Base-by-base conservation (phyloP, 352 stramenopile species). In the Phytophthora citricola region DNA sequence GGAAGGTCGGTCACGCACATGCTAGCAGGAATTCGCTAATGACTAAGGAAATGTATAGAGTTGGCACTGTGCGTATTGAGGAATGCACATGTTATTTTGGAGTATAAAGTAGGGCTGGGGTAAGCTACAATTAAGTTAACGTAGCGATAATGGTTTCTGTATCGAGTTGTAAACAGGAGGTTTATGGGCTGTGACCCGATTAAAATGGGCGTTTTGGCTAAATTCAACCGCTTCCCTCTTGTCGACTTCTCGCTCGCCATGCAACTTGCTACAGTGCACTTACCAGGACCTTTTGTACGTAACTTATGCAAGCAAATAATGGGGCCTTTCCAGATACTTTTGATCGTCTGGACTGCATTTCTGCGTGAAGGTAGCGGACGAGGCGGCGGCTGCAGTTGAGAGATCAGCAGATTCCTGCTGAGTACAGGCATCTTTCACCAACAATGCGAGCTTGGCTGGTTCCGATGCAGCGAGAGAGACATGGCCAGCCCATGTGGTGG, bases 1-100 rank as follows among this genome's bases (percentile, higher is more conserved):
- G 67, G 60, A 1, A 73, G 58, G 58, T 73, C 64, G 0, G 58
- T 73, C 31, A 73, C 64, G 27, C 64, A 73, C 64, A 73, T 72
- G 43, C 14, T 26, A 11, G 4, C 14, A 14, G 9, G 31, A 14
- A 10, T 43, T n/a, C 43, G 20, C 9, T 56, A 29, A 56, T 40
- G 8, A 45, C 22, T 56, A 34, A 31, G 24, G 12, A 41, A 47
- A 36, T 43, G 40, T 58, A 49, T 65, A 4, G 44, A 11, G 22
- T 17, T 34, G 2, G 61, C 53, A 64, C 61, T 69, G 53, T 69
- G 61, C 53, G 61, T 63, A 34, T 64, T 36, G 22, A 36, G 32
- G 31, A 53, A n/a, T 48, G 58, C 58, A 66, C 32, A 34, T 15
- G 31, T 61, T 61, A 34, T 55, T 17, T 4, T 15, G 41, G 59